phyloP scores from a whole-genome alignment of 768 basidiomycete species.

The Rhodocollybia butyracea region DNA sequence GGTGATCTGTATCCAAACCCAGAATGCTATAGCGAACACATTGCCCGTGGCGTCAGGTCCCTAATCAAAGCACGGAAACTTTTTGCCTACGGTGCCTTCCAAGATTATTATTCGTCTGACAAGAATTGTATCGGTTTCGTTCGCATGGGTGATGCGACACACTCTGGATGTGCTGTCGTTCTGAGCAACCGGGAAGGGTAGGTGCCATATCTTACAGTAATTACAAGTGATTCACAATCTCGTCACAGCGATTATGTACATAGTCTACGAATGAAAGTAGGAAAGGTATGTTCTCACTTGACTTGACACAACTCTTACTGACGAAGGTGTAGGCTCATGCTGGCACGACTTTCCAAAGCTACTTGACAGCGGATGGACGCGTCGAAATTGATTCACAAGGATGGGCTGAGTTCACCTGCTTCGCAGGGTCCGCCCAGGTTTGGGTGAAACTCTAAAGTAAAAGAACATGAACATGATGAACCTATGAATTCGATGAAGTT shows the following conservation, averaged over 20 bases:
- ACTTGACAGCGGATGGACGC: slow-evolving; percentile 42
- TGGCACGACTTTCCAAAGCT: slow-evolving; percentile 41
- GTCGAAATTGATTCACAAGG: slow-evolving; percentile 51
- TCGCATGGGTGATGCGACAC: slow-evolving; percentile 53
- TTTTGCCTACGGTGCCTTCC: slow-evolving; percentile 62
- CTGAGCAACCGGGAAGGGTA: slow-evolving; percentile 58
- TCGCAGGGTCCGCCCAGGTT: slow-evolving; percentile 51
- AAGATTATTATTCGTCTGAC: slow-evolving; percentile 63
- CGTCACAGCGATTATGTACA: slow-evolving; percentile 28
- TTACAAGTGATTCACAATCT: background rate
- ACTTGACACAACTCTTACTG: slow-evolving; percentile 6
- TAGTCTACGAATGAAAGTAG: slow-evolving; percentile 65
- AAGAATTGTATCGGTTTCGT: slow-evolving; percentile 76
- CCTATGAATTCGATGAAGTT: too few species aligned
- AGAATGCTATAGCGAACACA: slow-evolving; percentile 58
- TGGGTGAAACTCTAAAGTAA: slow-evolving; percentile 39
- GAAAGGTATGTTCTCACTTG: slow-evolving; percentile 33
- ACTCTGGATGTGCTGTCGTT: slow-evolving; percentile 66
- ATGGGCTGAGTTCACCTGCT: slow-evolving; percentile 66
- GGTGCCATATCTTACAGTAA: slow-evolving; percentile 10
- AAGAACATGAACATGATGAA: too few species aligned
- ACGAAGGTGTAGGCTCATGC: slow-evolving; percentile 28
- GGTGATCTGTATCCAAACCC: slow-evolving; percentile 75
- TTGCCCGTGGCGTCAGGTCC: slow-evolving; percentile 46
- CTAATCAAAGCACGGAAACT: slow-evolving; percentile 61